Percentiles rank a stretch among this genome's conserved stretches.
These are phyloP conservation scores for Solanum medicagineum DNA, from an alignment of 257 asterid genomes.

Conservation along the genomic window DNA sequence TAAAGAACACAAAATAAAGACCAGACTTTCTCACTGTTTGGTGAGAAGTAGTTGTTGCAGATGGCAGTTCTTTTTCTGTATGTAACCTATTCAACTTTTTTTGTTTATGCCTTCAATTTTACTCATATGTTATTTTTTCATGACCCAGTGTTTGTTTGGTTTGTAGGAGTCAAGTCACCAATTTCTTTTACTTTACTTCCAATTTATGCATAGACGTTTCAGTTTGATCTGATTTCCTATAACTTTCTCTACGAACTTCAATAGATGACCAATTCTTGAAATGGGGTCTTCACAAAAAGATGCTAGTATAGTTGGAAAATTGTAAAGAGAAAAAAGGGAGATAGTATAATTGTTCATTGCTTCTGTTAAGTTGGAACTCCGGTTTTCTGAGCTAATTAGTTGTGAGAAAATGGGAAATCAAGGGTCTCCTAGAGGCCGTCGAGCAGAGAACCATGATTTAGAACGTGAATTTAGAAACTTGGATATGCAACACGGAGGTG, in stretches of 20 bases:
- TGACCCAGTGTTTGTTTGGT: not conserved
- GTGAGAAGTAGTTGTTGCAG: slow-evolving; percentile 30
- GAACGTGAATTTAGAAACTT: slow-evolving; percentile 26
- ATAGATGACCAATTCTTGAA: not conserved
- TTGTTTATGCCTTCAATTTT: not conserved
- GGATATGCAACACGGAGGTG: slow-evolving; percentile 20
- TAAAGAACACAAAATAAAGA: not conserved
- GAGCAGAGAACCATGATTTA: slow-evolving; percentile 11
- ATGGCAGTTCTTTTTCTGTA: slow-evolving; percentile 16
- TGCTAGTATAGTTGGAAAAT: not conserved
- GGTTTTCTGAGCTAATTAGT: not conserved
- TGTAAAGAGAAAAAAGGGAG: not conserved
- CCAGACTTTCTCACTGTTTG: slow-evolving; percentile 16
- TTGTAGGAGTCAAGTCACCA: slow-evolving; percentile 16
- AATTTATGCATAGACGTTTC: slow-evolving; percentile 19
- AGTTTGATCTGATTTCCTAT: not conserved
- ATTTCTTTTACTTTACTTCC: slow-evolving; percentile 42
- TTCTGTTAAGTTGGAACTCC: not conserved
- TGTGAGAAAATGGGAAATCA: slow-evolving; percentile 36
- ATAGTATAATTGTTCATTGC: not conserved
- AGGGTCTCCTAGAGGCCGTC: slow-evolving; percentile 23
- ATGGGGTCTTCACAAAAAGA: not conserved
- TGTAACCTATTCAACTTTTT: not conserved
- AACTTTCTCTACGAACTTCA: slow-evolving; percentile 26
- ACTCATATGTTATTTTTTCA: not conserved